phyloP scores from a whole-genome alignment of 345 rosid species.

The Mallotus nudiflorus region DNA sequence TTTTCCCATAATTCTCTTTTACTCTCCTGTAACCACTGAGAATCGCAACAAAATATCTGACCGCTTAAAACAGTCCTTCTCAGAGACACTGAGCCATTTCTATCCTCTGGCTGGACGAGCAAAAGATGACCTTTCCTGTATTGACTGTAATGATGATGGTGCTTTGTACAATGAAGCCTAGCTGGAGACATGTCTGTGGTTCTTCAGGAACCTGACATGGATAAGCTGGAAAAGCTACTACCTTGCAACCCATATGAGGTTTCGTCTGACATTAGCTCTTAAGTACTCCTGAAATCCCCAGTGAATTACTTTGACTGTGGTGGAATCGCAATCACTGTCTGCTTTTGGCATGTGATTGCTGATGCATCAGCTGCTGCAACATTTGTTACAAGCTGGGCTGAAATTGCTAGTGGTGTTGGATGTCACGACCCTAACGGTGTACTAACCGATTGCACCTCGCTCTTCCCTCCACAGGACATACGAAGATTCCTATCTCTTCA shows the following conservation, averaged over 20 bases:
- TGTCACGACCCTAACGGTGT: not conserved
- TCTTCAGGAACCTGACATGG: not conserved
- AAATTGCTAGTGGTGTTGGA: not conserved
- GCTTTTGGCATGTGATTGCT: too few relatives aligned
- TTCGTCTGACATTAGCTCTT: not conserved
- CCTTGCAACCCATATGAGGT: not conserved
- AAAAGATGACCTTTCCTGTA: not conserved
- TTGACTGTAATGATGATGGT: not conserved
- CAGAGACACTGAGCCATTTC: too few relatives aligned
- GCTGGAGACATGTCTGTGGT: not conserved
- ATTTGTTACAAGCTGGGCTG: not conserved
- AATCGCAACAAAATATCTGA: too few relatives aligned
- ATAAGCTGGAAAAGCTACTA: not conserved
- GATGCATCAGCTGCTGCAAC: not conserved
- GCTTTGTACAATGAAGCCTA: not conserved
- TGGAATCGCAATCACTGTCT: not conserved
- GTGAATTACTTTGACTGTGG: not conserved
- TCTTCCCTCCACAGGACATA: not conserved
- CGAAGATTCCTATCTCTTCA: not conserved
- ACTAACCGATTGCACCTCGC: not conserved
- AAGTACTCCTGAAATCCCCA: not conserved
- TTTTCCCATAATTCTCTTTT: too few relatives aligned
- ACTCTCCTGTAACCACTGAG: too few relatives aligned
- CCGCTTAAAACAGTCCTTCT: too few relatives aligned
- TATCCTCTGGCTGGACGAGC: too few relatives aligned